Percentiles rank a stretch among this genome's conserved stretches.
Evolutionary conservation across 805 yeast species (phyloP).

Genomic region (Sungouiella thailandica): DNA sequence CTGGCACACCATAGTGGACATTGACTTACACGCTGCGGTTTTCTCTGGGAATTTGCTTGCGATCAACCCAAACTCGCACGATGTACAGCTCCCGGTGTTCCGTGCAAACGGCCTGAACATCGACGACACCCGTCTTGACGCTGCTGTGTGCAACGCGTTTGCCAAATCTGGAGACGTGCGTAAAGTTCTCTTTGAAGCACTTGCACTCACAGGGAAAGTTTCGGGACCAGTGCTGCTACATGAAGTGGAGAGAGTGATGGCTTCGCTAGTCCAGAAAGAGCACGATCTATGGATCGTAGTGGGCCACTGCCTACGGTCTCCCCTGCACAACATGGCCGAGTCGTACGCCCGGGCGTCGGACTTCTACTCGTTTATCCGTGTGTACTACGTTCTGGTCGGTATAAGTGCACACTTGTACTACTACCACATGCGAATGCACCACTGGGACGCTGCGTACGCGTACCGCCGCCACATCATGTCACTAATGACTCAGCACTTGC

Average conservation of each 20-base stretch:
- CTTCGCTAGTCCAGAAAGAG: background rate
- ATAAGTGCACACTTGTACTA: constrained; percentile 1
- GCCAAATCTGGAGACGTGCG: background rate
- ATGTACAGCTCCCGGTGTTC: constrained; percentile 2
- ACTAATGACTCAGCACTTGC: background rate
- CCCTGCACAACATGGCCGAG: background rate
- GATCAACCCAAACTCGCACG: background rate
- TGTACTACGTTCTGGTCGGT: background rate
- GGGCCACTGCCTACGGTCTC: background rate
- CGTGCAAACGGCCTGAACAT: background rate
- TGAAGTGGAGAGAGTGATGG: background rate
- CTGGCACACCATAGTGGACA: constrained; percentile 2
- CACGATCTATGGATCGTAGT: background rate
- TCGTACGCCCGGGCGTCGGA: background rate
- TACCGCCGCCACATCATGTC: background rate
- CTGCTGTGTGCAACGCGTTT: constrained; percentile 1
- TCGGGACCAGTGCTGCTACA: constrained; percentile 1
- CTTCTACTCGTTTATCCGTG: background rate
- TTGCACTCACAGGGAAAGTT: constrained; percentile 1
- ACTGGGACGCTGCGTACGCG: background rate
- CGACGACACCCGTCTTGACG: constrained; percentile 1
- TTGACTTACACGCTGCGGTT: constrained; percentile 1
- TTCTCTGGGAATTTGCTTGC: constrained; percentile 1
- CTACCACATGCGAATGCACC: constrained; percentile 1
- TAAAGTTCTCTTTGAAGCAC: background rate